Evolutionary conservation across 2,329 filamentous ascomycete species (phyloP), one percentile per base, ranked within the genome.

Genomic region (Colletotrichum spinosum): DNA sequence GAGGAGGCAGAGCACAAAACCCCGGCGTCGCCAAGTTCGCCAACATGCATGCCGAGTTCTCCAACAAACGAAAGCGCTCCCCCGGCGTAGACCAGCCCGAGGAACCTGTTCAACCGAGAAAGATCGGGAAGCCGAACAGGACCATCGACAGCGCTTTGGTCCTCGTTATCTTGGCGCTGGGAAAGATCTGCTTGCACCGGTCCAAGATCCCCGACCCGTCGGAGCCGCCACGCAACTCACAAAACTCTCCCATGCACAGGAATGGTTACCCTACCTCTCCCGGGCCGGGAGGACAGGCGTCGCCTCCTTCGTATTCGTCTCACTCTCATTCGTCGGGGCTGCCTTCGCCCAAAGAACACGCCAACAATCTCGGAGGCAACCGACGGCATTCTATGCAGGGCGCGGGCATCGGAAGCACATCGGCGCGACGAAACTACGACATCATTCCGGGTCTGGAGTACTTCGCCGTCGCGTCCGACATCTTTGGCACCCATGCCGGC

Each of bases 381-480:
- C 80, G 87, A 55, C 79, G 85, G 60, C 80, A 81, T 4, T 89
- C 86, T 0, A 74, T 86, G 48, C 83, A 89, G 71, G 82, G 77
- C 2, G 67, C 70, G 2, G 70, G 68, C 8, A 42, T 44, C 1
- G 49, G 48, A 4, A 45, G 50, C 10, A 61, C 64, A 55, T 71
- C 72, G 2, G 68, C 71, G 25, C 75, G 77, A 57, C 84, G 86
- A 70, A 97, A 97, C 73, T 84, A 96, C 55, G 94, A 98, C 72
- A 86, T 92, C 7, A 92, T 97, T 67, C 95, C 96, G 0, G 96
- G 96, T 0, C 81, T 98, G 63, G 91, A 94, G 37, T 97, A 97
- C 75, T 97, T 94, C 75, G 92, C 92, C 1, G 90, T 92, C 67
- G 95, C 94, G 2, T 91, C 91, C 1, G 91, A 96, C 67, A 97